Percentiles rank a stretch among this genome's conserved stretches.
phyloP scores from a whole-genome alignment of 768 basidiomycete species.

The Kwoniella botswanensis region DNA sequence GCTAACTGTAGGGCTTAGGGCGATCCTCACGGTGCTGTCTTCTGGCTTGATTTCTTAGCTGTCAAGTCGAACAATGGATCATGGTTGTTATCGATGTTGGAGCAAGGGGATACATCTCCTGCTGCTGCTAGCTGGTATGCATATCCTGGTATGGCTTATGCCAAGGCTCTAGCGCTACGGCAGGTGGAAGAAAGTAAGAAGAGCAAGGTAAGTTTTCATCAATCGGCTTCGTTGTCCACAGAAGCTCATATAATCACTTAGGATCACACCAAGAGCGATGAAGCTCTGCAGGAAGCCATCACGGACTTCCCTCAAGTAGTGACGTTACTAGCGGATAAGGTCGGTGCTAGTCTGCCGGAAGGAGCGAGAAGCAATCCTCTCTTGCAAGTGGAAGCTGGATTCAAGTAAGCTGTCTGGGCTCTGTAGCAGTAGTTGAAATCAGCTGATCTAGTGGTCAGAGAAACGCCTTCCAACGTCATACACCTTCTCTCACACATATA shows the following conservation, averaged over 20 bases:
- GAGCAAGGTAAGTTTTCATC: slow-evolving; percentile 57
- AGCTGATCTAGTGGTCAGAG: background rate
- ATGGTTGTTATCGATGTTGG: slow-evolving; percentile 74
- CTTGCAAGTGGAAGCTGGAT: slow-evolving; percentile 73
- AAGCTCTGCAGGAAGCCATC: slow-evolving; percentile 75
- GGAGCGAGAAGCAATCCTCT: slow-evolving; percentile 67
- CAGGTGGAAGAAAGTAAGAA: slow-evolving; percentile 62
- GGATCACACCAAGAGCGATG: slow-evolving; percentile 68
- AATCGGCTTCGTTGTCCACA: background rate
- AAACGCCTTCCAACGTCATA: slow-evolving; percentile 61
- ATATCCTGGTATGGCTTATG: slow-evolving; percentile 67
- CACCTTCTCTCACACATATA: slow-evolving; percentile 90
- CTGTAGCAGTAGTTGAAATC: background rate
- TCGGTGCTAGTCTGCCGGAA: slow-evolving; percentile 70
- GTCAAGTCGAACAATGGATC: slow-evolving; percentile 77
- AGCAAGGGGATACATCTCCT: slow-evolving; percentile 59
- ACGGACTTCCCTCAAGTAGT: slow-evolving; percentile 78
- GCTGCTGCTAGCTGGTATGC: slow-evolving; percentile 64
- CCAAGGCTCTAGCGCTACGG: slow-evolving; percentile 65
- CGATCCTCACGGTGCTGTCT: slow-evolving; percentile 85
- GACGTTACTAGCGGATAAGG: slow-evolving; percentile 81
- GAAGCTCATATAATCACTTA: slow-evolving; percentile 53
- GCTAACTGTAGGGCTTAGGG: slow-evolving; percentile 38
- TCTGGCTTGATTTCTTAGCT: slow-evolving; percentile 79
- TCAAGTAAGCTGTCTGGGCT: slow-evolving; percentile 63